Base-by-base conservation (phyloP, 768 basidiomycete species). In the Wakefieldia striispora region DNA sequence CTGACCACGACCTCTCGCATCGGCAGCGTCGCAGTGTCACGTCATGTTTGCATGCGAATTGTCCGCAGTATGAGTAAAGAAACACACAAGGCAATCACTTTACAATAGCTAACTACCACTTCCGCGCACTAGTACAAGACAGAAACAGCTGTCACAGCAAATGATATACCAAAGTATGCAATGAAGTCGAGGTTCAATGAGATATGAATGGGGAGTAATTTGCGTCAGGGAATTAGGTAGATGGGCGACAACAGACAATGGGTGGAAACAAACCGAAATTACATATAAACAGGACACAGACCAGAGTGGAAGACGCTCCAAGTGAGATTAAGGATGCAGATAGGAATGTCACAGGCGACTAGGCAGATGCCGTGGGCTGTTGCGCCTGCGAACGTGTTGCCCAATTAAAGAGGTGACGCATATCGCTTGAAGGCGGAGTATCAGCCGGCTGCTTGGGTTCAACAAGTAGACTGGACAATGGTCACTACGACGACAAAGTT, bases 361-460 rank as follows among this genome's bases (percentile, higher is more conserved):
- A 75, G 43, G 70, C 66, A 44, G 71, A 56, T 51, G 72, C 12
- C 11, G 29, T 66, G 37, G 73, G 62, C 41, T 72, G 64, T 54
- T 67, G 66, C 51, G 69, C 67, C 51, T 70, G 67, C 49, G 83
- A 82, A 53, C 84, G 78, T 50, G 81, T 83, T 42, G 87, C 81
- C 88, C 89, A 88, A 58, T 78, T 80, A 70, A 90, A 91, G 33
- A 90, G 72, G 63, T 88, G 85, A 43, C 87, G 84, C 75, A 89
- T 78, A 60, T 91, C 88, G 53, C 80, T 74, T 10, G 70, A 63
- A 37, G 79, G 82, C 21, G 82, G 77, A 33, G 74, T 72, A 65
- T 92, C 90, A 34, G 86, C 85, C 9, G 86, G 76, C 52, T 91
- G 88, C 62, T 80, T 86, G 40, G 90, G 91, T 65, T 92, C 90